Evolutionary conservation across 108 stramenopile genomes (phyloP).

Genomic region (Cyclotella sp.): DNA sequence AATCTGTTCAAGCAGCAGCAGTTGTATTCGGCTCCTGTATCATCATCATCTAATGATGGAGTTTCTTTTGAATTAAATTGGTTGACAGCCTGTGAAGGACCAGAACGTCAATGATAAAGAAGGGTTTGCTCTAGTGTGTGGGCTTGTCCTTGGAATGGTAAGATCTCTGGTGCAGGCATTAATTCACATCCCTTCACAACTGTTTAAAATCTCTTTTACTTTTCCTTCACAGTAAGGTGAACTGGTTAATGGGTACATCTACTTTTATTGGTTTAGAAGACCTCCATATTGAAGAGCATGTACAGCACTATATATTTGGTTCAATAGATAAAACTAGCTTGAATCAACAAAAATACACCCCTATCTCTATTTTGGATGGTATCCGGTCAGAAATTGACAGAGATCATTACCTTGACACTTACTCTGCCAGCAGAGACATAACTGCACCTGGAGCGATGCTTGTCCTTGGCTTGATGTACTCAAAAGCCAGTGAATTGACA

Average conservation of each 20-base stretch:
- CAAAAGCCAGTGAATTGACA: constrained; percentile 67
- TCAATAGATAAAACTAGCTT: constrained; percentile 68
- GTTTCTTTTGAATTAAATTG: constrained; percentile 95
- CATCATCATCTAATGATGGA: constrained; percentile 97
- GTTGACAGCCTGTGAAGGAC: constrained; percentile 81
- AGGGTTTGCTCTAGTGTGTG: constrained; percentile 50
- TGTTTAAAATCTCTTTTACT: neutral
- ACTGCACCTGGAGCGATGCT: constrained; percentile 96
- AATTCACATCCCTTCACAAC: too few species aligned
- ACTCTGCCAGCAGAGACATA: constrained; percentile 90
- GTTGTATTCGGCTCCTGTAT: constrained; percentile 92
- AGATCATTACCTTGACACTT: constrained; percentile 87
- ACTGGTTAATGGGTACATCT: constrained; percentile 45
- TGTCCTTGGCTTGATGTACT: constrained; percentile 94
- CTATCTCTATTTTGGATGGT: constrained; percentile 18
- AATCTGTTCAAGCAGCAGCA: constrained; percentile 90
- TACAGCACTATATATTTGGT: constrained; percentile 88
- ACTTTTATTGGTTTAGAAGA: constrained; percentile 87
- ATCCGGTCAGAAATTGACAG: constrained; percentile 61
- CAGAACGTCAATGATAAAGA: constrained; percentile 85
- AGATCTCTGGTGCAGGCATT: neutral
- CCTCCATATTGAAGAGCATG: constrained; percentile 91
- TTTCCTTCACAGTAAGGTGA: constrained; percentile 4
- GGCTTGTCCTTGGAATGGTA: constrained; percentile 54
- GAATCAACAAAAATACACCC: constrained; percentile 50